Percentiles rank a stretch among this genome's conserved stretches.
Evolutionary conservation across 163 green algal species (phyloP).

Genomic region (Volvox carteri): DNA sequence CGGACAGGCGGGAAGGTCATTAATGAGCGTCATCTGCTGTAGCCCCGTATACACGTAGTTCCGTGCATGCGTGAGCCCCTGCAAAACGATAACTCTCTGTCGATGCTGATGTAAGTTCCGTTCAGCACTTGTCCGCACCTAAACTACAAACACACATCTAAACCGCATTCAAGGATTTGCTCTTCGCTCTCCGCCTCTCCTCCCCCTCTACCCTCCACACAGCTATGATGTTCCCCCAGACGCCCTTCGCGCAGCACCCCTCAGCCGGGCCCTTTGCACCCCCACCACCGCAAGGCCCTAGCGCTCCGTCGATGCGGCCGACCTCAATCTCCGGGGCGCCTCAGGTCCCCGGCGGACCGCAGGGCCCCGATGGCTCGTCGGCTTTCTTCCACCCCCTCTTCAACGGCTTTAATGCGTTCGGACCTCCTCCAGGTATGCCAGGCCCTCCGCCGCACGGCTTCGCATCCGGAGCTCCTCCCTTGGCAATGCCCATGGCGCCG

Average conservation of each 20-base stretch:
- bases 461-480: background rate
- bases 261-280: constrained; percentile 44
- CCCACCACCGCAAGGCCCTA: constrained; percentile 3
- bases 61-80: no score
- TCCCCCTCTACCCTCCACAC: background rate
- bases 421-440: background rate
- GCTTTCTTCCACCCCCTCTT: constrained; percentile 67
- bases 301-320: background rate
- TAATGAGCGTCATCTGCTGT: no score
- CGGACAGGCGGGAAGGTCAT: no score
- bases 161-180: no score
- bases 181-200: background rate
- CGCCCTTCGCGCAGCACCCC: constrained; percentile 58
- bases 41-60: no score
- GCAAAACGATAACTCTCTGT: no score
- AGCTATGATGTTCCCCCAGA: constrained; percentile 72
- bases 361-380: background rate
- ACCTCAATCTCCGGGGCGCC: constrained; percentile 12
- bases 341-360: background rate
- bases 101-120: no score
- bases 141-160: no score
- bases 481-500: background rate
- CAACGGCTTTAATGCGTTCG: constrained; percentile 59
- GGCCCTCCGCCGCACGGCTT: background rate
- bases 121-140: no score